phyloP scores from a whole-genome alignment of 2,329 filamentous ascomycete species.

The Talaromyces sp. region DNA sequence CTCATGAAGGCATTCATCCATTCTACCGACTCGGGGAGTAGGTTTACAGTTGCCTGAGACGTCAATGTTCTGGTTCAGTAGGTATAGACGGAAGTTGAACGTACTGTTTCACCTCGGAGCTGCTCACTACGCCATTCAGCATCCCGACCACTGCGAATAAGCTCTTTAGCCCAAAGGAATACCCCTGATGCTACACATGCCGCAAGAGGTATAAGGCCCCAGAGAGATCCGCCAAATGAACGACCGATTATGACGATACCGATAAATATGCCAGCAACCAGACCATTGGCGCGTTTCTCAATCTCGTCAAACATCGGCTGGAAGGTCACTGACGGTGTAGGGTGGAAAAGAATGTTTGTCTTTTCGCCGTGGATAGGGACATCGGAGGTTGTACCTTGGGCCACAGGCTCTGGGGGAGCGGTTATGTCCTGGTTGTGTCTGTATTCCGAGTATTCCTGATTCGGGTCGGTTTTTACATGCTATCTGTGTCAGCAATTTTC shows the following conservation, averaged over 20 bases:
- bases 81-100: constrained; percentile 19
- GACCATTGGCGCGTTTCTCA: constrained; percentile 68
- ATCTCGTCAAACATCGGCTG: constrained; percentile 79
- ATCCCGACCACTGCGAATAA: constrained; percentile 76
- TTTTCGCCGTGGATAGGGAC: constrained; percentile 95
- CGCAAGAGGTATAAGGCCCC: constrained; percentile 71
- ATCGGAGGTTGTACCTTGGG: constrained; percentile 78
- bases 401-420: constrained; percentile 82
- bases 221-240: constrained; percentile 72
- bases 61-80: not conserved
- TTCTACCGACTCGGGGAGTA: constrained; percentile 88
- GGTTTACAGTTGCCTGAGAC: constrained; percentile 66
- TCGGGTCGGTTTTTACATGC: constrained; percentile 65
- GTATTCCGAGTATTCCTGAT: constrained; percentile 75
- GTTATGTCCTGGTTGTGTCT: constrained; percentile 82
- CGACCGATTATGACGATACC: constrained; percentile 74
- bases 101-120: constrained; percentile 71
- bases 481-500: constrained; percentile 25
- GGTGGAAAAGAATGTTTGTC: constrained; percentile 94
- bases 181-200: constrained; percentile 71
- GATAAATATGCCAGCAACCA: constrained; percentile 68
- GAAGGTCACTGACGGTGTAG: constrained; percentile 83
- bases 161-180: constrained; percentile 84
- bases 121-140: constrained; percentile 87
- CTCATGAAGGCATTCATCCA: constrained; percentile 92